Evolutionary conservation across 2,329 filamentous ascomycete species (phyloP).

Genomic region (Fusarium burgessii): DNA sequence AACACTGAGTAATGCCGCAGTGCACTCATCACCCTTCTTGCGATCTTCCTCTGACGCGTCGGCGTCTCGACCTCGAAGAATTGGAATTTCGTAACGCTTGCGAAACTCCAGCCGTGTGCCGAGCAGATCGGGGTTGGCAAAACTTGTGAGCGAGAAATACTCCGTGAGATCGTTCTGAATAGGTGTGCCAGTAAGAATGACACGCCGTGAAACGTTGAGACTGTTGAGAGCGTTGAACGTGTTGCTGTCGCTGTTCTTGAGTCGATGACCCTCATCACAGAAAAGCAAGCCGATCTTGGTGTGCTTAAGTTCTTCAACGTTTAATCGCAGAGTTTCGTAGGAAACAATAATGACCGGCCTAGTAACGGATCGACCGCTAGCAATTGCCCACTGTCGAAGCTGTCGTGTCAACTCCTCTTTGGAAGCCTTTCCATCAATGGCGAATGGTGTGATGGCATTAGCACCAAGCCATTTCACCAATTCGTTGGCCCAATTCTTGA

Average conservation of each 20-base stretch:
- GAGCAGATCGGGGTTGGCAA: constrained; percentile 92
- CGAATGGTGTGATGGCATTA: constrained; percentile 92
- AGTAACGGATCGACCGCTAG: constrained; percentile 88
- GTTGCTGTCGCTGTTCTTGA: constrained; percentile 97
- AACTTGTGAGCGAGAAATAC: constrained; percentile 95
- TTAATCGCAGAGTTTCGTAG: constrained; percentile 93
- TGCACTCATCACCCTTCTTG: constrained; percentile 83
- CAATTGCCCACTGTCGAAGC: constrained; percentile 93
- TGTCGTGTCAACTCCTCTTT: constrained; percentile 94
- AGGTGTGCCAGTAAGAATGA: constrained; percentile 95
- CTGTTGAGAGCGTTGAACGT: constrained; percentile 93
- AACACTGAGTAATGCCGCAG: constrained; percentile 81
- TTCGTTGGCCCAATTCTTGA: constrained; percentile 98
- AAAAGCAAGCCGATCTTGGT: constrained; percentile 92
- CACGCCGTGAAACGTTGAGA: constrained; percentile 88
- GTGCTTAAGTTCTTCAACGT: constrained; percentile 89
- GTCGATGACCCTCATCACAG: constrained; percentile 94
- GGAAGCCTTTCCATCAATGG: constrained; percentile 94
- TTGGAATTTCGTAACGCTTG: constrained; percentile 93
- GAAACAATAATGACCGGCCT: constrained; percentile 97
- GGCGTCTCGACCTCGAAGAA: constrained; percentile 90
- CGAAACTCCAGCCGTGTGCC: constrained; percentile 92
- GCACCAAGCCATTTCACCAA: constrained; percentile 95
- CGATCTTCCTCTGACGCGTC: constrained; percentile 86
- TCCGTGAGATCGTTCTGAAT: constrained; percentile 99